Evolutionary conservation across 805 yeast species (phyloP).

Genomic region (Saturnispora silvae): DNA sequence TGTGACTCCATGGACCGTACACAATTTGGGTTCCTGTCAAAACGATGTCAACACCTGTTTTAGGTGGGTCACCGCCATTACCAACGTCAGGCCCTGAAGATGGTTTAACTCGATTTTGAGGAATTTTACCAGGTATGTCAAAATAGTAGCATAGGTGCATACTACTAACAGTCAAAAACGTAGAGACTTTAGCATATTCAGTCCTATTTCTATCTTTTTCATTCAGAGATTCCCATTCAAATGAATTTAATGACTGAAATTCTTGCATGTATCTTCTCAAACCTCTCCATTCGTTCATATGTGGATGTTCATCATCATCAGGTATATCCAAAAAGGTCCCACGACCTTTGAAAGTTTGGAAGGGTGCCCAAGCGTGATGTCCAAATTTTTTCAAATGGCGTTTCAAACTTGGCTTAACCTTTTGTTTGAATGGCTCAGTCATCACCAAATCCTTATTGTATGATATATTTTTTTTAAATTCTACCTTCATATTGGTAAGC

Average conservation of each 20-base stretch:
- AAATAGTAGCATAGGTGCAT: conserved; percentile 50
- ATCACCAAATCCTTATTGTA: conserved; percentile 27
- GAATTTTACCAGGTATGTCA: conserved; percentile 63
- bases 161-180: conserved; percentile 49
- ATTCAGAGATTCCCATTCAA: conserved; percentile 7
- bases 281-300: conserved; percentile 58
- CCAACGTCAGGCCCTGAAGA: conserved; percentile 45
- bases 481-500: conserved; percentile 43
- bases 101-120: conserved; percentile 25
- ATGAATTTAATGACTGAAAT: conserved; percentile 7
- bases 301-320: neutral
- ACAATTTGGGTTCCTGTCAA: conserved; percentile 54
- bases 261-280: conserved; percentile 51
- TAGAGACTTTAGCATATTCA: conserved; percentile 78
- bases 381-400: neutral
- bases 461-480: conserved; percentile 63
- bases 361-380: neutral
- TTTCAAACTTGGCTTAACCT: neutral
- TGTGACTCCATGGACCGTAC: conserved; percentile 95
- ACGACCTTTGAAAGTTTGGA: neutral
- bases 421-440: neutral
- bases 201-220: conserved; percentile 30
- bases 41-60: conserved; percentile 49
- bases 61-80: conserved; percentile 48
- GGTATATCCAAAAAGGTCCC: neutral